Conservation (phyloP, 23 red algal genomes). For the Gracilaria vermiculophylla region DNA sequence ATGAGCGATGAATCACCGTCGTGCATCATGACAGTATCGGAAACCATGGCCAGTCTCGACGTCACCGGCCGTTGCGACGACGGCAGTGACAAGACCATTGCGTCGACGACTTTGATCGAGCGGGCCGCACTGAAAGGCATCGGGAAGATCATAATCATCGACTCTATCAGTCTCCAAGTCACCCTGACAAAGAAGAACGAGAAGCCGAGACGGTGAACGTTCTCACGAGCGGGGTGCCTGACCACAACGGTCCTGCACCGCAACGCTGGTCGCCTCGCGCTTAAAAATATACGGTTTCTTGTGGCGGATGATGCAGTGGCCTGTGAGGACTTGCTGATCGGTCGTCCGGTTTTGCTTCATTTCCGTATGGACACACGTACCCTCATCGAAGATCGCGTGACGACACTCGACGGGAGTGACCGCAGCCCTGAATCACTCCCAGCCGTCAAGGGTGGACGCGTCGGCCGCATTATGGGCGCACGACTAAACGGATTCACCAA, state of each 20-base stretch:
- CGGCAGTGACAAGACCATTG: slow-evolving; percentile 15
- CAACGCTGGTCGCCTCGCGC: background rate
- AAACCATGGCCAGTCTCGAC: background rate
- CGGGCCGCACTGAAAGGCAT: background rate
- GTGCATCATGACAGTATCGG: background rate
- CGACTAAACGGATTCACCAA: background rate
- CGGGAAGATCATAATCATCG: background rate
- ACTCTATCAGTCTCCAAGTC: background rate
- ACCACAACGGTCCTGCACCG: background rate
- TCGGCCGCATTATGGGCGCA: background rate
- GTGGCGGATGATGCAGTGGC: background rate
- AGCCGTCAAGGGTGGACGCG: background rate
- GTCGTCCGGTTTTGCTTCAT: background rate
- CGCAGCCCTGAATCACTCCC: background rate
- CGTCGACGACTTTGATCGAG: background rate
- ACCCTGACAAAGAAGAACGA: background rate
- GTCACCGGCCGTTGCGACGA: slow-evolving; percentile 32
- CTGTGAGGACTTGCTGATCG: background rate
- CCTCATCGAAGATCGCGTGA: background rate
- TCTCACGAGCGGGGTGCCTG: background rate
- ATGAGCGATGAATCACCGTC: background rate
- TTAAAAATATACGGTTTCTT: background rate
- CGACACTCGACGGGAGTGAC: background rate
- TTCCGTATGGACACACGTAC: background rate
- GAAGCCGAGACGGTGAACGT: background rate